phyloP scores from a whole-genome alignment of 805 yeast species.

The Wickerhamomyces sydowiorum region DNA sequence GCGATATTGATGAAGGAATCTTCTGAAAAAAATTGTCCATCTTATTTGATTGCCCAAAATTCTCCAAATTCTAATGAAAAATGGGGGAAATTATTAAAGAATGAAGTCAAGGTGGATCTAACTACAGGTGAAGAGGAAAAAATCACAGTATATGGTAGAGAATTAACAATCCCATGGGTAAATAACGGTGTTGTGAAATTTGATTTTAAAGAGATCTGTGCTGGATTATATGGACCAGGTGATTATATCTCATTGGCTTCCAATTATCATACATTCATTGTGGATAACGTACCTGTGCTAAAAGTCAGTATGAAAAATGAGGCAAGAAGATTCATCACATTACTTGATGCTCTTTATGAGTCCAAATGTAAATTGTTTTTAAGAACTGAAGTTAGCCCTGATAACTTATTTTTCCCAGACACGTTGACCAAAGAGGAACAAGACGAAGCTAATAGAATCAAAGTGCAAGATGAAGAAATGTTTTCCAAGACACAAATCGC shows the following conservation, averaged over 20 bases:
- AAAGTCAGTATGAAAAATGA: slow-evolving; percentile 55
- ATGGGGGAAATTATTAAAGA: slow-evolving; percentile 32
- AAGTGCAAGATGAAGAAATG: slow-evolving; percentile 65
- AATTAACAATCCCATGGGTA: slow-evolving; percentile 39
- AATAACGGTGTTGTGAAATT: slow-evolving; percentile 38
- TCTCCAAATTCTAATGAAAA: slow-evolving; percentile 19
- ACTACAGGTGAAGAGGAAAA: slow-evolving; percentile 13
- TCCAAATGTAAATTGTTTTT: slow-evolving; percentile 55
- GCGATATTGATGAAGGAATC: slow-evolving; percentile 15
- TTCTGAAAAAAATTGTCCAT: slow-evolving; percentile 6
- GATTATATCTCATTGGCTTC: slow-evolving; percentile 69
- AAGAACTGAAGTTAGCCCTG: slow-evolving; percentile 42
- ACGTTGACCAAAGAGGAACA: slow-evolving; percentile 22
- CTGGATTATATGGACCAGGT: slow-evolving; percentile 53
- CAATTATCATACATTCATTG: slow-evolving; percentile 46
- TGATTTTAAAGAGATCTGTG: slow-evolving; percentile 49
- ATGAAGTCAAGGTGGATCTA: slow-evolving; percentile 7
- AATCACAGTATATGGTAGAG: slow-evolving; percentile 53
- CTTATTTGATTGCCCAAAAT: slow-evolving; percentile 30
- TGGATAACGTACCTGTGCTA: slow-evolving; percentile 58
- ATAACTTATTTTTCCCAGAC: slow-evolving; percentile 61
- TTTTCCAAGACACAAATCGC: slow-evolving; percentile 58
- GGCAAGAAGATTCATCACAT: slow-evolving; percentile 61
- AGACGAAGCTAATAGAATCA: slow-evolving; percentile 28
- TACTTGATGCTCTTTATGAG: slow-evolving; percentile 67